phyloP scores from a whole-genome alignment of 768 basidiomycete species.

The Lactarius deliciosus region DNA sequence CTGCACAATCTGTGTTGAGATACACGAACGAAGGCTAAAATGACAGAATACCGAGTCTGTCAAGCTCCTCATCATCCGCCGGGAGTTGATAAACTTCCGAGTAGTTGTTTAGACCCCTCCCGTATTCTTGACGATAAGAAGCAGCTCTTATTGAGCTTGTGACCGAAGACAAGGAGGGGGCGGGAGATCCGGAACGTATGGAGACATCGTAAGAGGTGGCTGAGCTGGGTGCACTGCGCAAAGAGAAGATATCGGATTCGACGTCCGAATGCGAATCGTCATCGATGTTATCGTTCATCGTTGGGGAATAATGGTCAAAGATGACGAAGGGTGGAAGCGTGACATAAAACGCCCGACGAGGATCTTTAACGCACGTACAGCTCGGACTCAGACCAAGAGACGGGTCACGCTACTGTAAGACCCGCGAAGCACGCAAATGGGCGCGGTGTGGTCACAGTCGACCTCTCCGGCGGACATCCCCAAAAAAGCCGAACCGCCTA shows the following conservation, averaged over 20 bases:
- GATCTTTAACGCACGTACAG: slow-evolving; percentile 15
- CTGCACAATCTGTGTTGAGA: slow-evolving; percentile 39
- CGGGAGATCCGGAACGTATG: slow-evolving; percentile 64
- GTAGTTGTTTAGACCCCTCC: slow-evolving; percentile 70
- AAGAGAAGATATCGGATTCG: slow-evolving; percentile 48
- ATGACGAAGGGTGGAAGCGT: slow-evolving; percentile 11
- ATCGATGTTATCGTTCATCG: slow-evolving; percentile 33
- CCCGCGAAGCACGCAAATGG: too few relatives aligned
- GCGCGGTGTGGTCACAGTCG: too few relatives aligned
- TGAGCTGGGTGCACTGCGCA: slow-evolving; percentile 47
- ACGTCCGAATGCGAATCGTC: slow-evolving; percentile 42
- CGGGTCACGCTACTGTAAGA: too few relatives aligned
- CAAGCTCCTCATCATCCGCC: slow-evolving; percentile 75
- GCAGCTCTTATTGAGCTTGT: slow-evolving; percentile 60
- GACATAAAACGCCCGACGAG: slow-evolving; percentile 21
- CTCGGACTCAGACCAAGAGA: slow-evolving; percentile 1
- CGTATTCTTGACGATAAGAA: slow-evolving; percentile 64
- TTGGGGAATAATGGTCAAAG: slow-evolving; percentile 22
- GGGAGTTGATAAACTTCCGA: slow-evolving; percentile 78
- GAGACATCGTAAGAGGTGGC: slow-evolving; percentile 58
- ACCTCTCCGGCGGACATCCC: too few relatives aligned
- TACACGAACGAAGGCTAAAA: neutral
- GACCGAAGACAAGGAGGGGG: slow-evolving; percentile 67
- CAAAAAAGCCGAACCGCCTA: too few relatives aligned
- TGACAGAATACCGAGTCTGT: slow-evolving; percentile 54